Percentiles rank a stretch among this genome's conserved stretches.
These are phyloP conservation scores for Ettlia oleoabundans DNA, from an alignment of 139 green algal species.

Conservation along the genomic window DNA sequence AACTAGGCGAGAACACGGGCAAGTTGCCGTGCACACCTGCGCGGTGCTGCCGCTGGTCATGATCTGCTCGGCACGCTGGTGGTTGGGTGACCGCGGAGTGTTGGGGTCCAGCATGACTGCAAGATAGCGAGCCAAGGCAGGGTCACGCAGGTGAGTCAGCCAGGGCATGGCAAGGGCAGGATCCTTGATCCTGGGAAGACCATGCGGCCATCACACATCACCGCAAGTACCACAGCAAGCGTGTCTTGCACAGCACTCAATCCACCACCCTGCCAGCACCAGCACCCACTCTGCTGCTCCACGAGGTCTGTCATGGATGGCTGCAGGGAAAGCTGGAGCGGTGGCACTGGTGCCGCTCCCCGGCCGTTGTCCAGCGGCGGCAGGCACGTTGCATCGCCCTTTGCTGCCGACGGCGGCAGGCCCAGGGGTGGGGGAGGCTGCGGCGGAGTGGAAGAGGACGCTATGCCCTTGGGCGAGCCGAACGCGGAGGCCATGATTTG, in stretches of 20 bases:
- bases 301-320: conserved; percentile 37
- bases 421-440: not conserved
- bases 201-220: too few species aligned
- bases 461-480: conserved; percentile 23
- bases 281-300: conserved; percentile 7
- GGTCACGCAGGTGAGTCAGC: not conserved
- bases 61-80: conserved; percentile 28
- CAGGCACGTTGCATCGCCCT: not conserved
- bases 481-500: conserved; percentile 8
- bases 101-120: conserved; percentile 41
- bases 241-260: too few species aligned
- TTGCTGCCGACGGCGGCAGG: too few species aligned
- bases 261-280: not conserved
- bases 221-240: too few species aligned
- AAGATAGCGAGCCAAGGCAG: too few species aligned
- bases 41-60: conserved; percentile 16
- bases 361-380: not conserved
- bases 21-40: not conserved
- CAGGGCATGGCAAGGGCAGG: too few species aligned
- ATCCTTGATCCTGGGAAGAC: too few species aligned
- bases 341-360: not conserved
- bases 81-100: conserved; percentile 44
- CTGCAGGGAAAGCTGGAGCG: not conserved
- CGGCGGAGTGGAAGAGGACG: not conserved
- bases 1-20: too few species aligned